Evolutionary conservation across 108 stramenopile species (phyloP), one percentile per base, ranked within the genome.

Genomic region (Skeletonema menzelii): DNA sequence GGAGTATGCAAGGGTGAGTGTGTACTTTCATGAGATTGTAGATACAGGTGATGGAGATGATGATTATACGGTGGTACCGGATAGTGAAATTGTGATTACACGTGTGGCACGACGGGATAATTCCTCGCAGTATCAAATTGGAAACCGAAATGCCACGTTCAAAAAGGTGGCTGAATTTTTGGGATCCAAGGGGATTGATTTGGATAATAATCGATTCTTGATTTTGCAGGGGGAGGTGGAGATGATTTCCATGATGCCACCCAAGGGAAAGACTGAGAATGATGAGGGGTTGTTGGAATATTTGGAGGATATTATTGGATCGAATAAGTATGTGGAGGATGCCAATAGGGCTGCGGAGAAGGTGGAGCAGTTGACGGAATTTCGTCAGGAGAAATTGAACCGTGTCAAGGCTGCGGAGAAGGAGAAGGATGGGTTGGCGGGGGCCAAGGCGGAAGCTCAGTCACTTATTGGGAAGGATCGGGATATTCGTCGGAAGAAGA

Each of bases 201-300:
- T 99, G 13, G 97, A 98, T 74, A 97, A 99, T 84, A 99, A 99
- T 73, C 92, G 99, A 27, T 99, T 99, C 82, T 73, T 99, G 3
- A 99, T 99, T 75, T 84, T 99, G 34, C 98, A 99, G 83, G 98
- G 98, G 7, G 98, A 98, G 83, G 98, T 98, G 19, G 98, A 98
- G 77, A 95, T 97, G 96, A 99, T 99, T 65, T 90, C 94, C 44
- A 97, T 98, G 96, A 99, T 99, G 99, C 90, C 97, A 34, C 99
- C 99, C 80, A 99, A 98, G 88, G 97, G 93, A 5, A 95, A 91
- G 75, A 91, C 70, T 31, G 91, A 95, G 65, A 79, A 94, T 62
- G 98, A 99, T 74, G 97, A 98, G 35, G 99, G 99, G 19, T 82
- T 99, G n/a, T 77, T 99, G 53, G 99, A 98, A 65, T 99, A 98